Percentiles rank a stretch among this genome's conserved stretches.
Evolutionary conservation across 495 filamentous ascomycete genomes (phyloP).

Genomic region (Talaromyces wortmannii): DNA sequence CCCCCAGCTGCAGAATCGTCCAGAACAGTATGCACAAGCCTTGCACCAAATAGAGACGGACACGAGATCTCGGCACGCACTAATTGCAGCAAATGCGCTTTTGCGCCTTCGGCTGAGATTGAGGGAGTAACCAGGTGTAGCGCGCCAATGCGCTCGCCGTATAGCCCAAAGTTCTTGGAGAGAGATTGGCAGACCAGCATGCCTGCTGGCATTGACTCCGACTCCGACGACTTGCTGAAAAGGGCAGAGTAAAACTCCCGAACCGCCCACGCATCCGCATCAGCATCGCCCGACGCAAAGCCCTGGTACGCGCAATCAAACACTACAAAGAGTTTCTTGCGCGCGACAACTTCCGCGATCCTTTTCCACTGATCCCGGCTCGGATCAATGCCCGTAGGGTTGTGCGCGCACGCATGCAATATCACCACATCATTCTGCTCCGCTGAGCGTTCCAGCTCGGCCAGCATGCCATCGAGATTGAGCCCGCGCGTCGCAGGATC

Average conservation of each 20-base stretch:
- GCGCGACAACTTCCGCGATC: conserved; percentile 15
- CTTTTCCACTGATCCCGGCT: conserved; percentile 24
- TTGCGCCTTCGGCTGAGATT: conserved; percentile 5
- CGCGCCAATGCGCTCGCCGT: conserved; percentile 28
- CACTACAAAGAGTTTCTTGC: conserved; percentile 25
- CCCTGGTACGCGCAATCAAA: conserved; percentile 42
- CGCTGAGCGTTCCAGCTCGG: conserved; percentile 8
- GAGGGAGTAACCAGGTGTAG: conserved; percentile 17
- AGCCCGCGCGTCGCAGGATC: conserved; percentile 6
- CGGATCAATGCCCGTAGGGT: conserved; percentile 34
- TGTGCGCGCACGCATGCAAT: conserved; percentile 38
- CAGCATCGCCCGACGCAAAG: conserved; percentile 30
- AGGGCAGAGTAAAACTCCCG: conserved; percentile 19
- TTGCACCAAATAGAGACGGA: conserved; percentile 23
- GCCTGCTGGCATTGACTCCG: not conserved
- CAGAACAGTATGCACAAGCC: conserved; percentile 24
- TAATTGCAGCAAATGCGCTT: conserved; percentile 10
- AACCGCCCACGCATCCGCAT: conserved; percentile 32
- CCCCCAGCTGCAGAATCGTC: conserved; percentile 1
- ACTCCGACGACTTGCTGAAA: not conserved
- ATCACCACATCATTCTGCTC: conserved; percentile 21
- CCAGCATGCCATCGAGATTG: conserved; percentile 16
- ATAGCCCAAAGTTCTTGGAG: conserved; percentile 39
- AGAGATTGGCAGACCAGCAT: conserved; percentile 28
- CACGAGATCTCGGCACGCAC: conserved; percentile 20